These are phyloP conservation scores for Mycena rebaudengoi DNA, from an alignment of 768 basidiomycete genomes.

Conservation along the genomic window DNA sequence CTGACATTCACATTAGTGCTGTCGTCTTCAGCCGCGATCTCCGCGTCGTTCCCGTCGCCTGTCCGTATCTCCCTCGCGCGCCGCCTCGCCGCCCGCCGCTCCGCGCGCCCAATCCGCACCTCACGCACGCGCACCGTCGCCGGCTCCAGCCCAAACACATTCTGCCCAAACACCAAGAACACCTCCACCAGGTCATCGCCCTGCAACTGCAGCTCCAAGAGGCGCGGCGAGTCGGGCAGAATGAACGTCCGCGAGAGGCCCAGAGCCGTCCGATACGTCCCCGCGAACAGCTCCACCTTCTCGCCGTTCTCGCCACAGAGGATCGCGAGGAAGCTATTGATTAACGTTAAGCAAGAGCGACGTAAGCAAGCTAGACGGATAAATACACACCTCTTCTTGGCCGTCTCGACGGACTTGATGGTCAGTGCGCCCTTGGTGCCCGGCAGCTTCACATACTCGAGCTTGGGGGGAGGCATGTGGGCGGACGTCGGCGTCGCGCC, in stretches of 20 bases:
- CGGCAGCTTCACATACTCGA: constrained; percentile 93
- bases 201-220: constrained; percentile 87
- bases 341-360: neutral
- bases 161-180: constrained; percentile 90
- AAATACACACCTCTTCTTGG: constrained; percentile 78
- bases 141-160: constrained; percentile 91
- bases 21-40: constrained; percentile 59
- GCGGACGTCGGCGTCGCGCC: constrained; percentile 44
- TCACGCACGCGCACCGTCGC: constrained; percentile 95
- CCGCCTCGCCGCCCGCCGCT: constrained; percentile 84
- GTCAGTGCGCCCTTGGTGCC: constrained; percentile 87
- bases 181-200: constrained; percentile 94
- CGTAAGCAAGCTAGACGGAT: neutral
- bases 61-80: constrained; percentile 75
- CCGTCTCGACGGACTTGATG: constrained; percentile 89
- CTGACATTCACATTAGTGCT: constrained; percentile 68
- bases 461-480: constrained; percentile 78
- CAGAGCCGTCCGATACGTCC: constrained; percentile 88
- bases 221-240: constrained; percentile 88
- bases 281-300: constrained; percentile 93
- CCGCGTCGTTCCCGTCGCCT: constrained; percentile 56
- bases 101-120: constrained; percentile 89
- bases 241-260: constrained; percentile 94
- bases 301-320: constrained; percentile 93
- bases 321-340: constrained; percentile 84